phyloP scores from a whole-genome alignment of 208 protist species.

The Endotrypanum monterogeii region DNA sequence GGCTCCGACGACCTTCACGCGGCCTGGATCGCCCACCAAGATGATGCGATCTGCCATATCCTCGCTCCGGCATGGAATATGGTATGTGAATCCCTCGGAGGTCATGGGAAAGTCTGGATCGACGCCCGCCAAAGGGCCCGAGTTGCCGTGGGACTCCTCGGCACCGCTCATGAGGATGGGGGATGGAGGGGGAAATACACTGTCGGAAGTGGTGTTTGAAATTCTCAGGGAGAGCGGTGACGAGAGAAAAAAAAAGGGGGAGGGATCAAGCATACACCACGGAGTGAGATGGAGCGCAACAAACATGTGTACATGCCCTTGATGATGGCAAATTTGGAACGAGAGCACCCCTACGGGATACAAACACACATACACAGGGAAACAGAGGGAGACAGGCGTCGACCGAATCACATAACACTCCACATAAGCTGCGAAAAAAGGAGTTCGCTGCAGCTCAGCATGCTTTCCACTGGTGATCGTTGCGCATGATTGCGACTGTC shows the following conservation, averaged over 20 bases:
- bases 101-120: slow-evolving; percentile 70
- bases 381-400: no score
- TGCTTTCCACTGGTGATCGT: no score
- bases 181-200: slow-evolving; percentile 2
- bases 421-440: no score
- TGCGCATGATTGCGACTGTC: no score
- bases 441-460: no score
- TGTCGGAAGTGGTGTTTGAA: neutral
- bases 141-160: slow-evolving; percentile 39
- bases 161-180: neutral
- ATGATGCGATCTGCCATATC: slow-evolving; percentile 75
- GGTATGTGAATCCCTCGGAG: slow-evolving; percentile 66
- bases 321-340: no score
- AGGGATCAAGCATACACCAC: neutral
- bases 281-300: no score
- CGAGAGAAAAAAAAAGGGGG: neutral
- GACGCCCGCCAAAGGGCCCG: slow-evolving; percentile 30
- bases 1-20: slow-evolving; percentile 52
- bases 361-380: no score
- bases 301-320: no score
- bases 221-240: neutral
- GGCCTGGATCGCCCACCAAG: slow-evolving; percentile 71
- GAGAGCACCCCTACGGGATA: no score
- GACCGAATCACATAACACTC: no score
- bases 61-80: slow-evolving; percentile 45